Percentiles rank a stretch among this genome's conserved stretches.
These are phyloP conservation scores for Drosera capensis DNA, from an alignment of 148 eudicot species.

Conservation along the genomic window DNA sequence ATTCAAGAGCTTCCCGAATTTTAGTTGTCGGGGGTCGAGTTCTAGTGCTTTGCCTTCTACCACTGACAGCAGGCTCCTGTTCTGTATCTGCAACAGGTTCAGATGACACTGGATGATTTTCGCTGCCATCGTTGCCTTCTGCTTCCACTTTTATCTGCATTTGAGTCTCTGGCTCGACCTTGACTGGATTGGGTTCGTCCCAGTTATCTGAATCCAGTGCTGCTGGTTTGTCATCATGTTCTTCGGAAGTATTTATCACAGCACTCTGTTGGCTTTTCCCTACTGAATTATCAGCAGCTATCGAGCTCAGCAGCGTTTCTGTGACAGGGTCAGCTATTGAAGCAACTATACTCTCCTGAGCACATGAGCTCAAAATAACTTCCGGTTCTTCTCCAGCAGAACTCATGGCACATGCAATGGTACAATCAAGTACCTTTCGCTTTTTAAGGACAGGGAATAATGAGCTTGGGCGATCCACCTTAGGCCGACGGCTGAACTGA, in stretches of 20 bases:
- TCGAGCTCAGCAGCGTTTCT: conserved; percentile 1
- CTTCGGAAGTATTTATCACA: neutral
- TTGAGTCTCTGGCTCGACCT: conserved; percentile 12
- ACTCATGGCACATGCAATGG: neutral
- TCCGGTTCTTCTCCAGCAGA: neutral
- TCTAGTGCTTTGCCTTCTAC: too few species aligned
- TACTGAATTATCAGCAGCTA: neutral
- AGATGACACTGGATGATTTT: too few species aligned
- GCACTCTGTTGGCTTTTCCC: neutral
- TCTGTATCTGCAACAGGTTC: too few species aligned
- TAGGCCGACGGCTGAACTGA: neutral
- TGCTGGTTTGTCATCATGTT: neutral
- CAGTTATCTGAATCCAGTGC: conserved; percentile 11
- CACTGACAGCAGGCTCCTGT: too few species aligned
- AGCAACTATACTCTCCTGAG: conserved; percentile 10
- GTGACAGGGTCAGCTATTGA: conserved; percentile 2
- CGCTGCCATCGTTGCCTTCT: too few species aligned
- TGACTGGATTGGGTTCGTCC: conserved; percentile 19
- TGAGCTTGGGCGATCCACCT: conserved; percentile 7
- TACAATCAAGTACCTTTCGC: conserved; percentile 2
- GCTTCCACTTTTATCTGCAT: too few species aligned
- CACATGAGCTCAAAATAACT: conserved; percentile 16
- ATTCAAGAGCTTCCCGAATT: too few species aligned
- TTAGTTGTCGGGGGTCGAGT: too few species aligned
- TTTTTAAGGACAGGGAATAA: conserved; percentile 4